phyloP scores from a whole-genome alignment of 306 rosid species.

The Leucaena leucocephala region DNA sequence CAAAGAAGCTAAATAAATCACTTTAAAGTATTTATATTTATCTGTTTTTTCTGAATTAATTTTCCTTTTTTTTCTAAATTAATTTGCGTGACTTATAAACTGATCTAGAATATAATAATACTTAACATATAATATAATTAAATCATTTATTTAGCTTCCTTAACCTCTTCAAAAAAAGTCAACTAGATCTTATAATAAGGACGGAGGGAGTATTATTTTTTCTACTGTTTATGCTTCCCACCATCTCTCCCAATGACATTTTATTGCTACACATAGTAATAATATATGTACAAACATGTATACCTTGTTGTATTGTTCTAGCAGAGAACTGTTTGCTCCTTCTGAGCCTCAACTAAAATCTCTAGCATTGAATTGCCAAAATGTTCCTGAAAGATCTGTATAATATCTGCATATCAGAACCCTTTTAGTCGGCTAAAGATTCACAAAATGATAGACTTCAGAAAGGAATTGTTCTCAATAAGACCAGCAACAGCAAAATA shows the following conservation, averaged over 20 bases:
- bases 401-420: conserved; percentile 65
- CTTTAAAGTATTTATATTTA: too few relatives aligned
- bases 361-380: conserved; percentile 99
- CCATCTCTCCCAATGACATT: conserved; percentile 9
- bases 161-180: too few relatives aligned
- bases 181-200: too few relatives aligned
- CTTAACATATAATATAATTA: too few relatives aligned
- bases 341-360: conserved; percentile 98
- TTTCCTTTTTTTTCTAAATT: background rate
- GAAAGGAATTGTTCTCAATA: background rate
- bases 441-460: background rate
- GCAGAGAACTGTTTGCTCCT: conserved; percentile 98
- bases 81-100: too few relatives aligned
- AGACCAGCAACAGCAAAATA: background rate
- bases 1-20: too few relatives aligned
- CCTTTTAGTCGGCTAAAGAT: conserved; percentile 15
- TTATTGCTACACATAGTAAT: conserved; percentile 6
- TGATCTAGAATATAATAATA: too few relatives aligned
- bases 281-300: conserved; percentile 4
- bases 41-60: too few relatives aligned
- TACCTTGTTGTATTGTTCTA: conserved; percentile 97
- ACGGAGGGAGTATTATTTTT: too few relatives aligned
- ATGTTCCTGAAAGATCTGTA: conserved; percentile 99
- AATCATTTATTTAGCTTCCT: too few relatives aligned
- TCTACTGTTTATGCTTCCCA: too few relatives aligned